Conservation (phyloP, 768 basidiomycete genomes). For the Lenzites betulinus region DNA sequence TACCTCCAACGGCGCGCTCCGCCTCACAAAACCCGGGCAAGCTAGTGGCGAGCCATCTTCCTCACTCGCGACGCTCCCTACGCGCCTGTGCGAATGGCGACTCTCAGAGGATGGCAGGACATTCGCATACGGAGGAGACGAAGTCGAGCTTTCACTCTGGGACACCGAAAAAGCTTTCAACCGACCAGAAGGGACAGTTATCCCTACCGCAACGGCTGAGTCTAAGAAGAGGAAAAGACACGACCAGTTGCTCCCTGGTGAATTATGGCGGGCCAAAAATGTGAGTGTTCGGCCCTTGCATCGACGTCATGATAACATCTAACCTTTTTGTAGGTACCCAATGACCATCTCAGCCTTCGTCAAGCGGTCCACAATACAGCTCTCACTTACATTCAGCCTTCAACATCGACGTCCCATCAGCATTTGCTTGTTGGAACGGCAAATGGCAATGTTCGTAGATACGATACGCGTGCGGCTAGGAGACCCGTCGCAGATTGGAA, state of each 20-base stretch:
- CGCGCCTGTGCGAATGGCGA: conserved; percentile 68
- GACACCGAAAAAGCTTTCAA: conserved; percentile 60
- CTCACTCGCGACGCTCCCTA: conserved; percentile 53
- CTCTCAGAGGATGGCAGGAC: conserved; percentile 51
- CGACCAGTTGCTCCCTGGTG: conserved; percentile 63
- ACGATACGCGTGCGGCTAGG: conserved; percentile 72
- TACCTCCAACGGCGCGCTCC: conserved; percentile 74
- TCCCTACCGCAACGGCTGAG: conserved; percentile 21
- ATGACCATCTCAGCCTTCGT: conserved; percentile 73
- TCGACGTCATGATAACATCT: background rate
- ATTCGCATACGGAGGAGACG: conserved; percentile 85
- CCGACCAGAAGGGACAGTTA: conserved; percentile 21
- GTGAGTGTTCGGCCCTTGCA: conserved; percentile 37
- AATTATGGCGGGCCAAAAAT: conserved; percentile 86
- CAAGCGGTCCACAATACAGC: conserved; percentile 78
- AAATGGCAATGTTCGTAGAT: conserved; percentile 71
- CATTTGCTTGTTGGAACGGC: conserved; percentile 73
- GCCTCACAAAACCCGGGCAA: conserved; percentile 42
- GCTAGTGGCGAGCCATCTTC: conserved; percentile 26
- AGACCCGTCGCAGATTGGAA: conserved; percentile 72
- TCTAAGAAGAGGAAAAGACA: conserved; percentile 61
- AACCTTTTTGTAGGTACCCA: conserved; percentile 50
- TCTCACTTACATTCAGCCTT: conserved; percentile 56
- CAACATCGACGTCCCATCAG: conserved; percentile 37
- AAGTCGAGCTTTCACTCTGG: conserved; percentile 86